Evolutionary conservation across 257 asterid genomes (phyloP), one percentile per base, ranked within the genome.

Genomic region (Verbascum thapsus): DNA sequence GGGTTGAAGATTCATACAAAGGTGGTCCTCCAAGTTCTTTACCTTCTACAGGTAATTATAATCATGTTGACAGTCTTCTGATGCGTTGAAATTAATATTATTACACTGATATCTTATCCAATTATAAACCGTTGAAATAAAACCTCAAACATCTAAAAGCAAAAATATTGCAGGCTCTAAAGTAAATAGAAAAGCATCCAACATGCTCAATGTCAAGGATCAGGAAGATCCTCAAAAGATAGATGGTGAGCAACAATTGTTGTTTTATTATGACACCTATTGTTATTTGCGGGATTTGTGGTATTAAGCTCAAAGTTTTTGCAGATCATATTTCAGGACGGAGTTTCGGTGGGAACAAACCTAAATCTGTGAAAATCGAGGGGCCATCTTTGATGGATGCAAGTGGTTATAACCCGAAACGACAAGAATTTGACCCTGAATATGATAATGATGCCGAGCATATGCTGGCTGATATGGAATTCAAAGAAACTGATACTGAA

Each of bases 391-490:
- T 83, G 73, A 50, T 73, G 84, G 87, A 83, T 64, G 62, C 79
- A 53, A 80, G 95, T 75, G 96, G 95, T 52, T 90, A 87, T 82
- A 85, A 85, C 64, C 72, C 72, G 3, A 90, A 87, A 61, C 80
- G 97, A 72, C 82, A 78, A 39, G 96, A 90, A 57, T 90, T 90
- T 73, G 97, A 90, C 67, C 80, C 83, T 6, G 97, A 90, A 70
- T 90, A 90, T 53, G 97, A 90, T 72, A 87, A 85, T 69, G 96
- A 90, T 59, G 97, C 97, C 11, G 97, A 90, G 77, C 88, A 80
- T 58, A 50, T 83, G 75, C 79, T 90, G 68, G 95, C 95, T 40
- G 97, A 90, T 64, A 87, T 90, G 96, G 97, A 90, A 72, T 90
- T 90, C 76, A 90, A 90, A 73, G 96, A 87, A 54, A 77, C 73